Conservation (phyloP, 306 rosid genomes). For the Acacia crassicarpa region DNA sequence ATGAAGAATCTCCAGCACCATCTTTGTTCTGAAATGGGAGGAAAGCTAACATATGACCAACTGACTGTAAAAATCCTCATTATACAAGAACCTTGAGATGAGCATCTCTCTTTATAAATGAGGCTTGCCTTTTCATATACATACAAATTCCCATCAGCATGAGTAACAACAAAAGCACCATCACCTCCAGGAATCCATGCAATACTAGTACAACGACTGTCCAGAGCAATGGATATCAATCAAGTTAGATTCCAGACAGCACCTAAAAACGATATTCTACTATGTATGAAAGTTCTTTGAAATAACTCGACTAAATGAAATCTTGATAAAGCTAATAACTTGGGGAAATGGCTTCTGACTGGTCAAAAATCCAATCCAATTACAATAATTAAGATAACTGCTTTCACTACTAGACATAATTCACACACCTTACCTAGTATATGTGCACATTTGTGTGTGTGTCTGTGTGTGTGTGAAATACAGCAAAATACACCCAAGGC, state of each 20-base stretch:
- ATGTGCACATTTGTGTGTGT: not conserved
- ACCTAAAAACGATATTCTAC: slow-evolving; percentile 22
- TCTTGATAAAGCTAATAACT: slow-evolving; percentile 12
- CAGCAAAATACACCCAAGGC: not conserved
- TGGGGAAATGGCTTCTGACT: slow-evolving; percentile 5
- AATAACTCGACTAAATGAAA: not conserved
- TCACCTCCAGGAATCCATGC: slow-evolving; percentile 97
- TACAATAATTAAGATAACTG: slow-evolving; percentile 20
- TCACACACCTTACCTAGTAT: not conserved
- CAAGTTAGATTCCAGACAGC: slow-evolving; percentile 28
- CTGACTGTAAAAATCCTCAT: slow-evolving; percentile 3
- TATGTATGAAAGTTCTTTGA: slow-evolving; percentile 18
- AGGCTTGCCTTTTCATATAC: slow-evolving; percentile 91
- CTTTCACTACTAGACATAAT: slow-evolving; percentile 15
- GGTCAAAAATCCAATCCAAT: slow-evolving; percentile 13
- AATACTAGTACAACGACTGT: slow-evolving; percentile 91
- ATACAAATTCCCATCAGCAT: slow-evolving; percentile 90
- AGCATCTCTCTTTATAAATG: slow-evolving; percentile 27
- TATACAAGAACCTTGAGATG: slow-evolving; percentile 17
- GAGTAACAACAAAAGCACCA: slow-evolving; percentile 88
- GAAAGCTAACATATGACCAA: slow-evolving; percentile 22
- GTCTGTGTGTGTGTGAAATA: not conserved
- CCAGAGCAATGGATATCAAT: slow-evolving; percentile 37
- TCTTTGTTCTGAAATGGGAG: slow-evolving; percentile 72
- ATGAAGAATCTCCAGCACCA: slow-evolving; percentile 83